A percentile compares a stretch with the other conserved stretches of the same genome.
Evolutionary conservation across 495 filamentous ascomycete species (phyloP).

Genomic region (Schizothecium vesticola): DNA sequence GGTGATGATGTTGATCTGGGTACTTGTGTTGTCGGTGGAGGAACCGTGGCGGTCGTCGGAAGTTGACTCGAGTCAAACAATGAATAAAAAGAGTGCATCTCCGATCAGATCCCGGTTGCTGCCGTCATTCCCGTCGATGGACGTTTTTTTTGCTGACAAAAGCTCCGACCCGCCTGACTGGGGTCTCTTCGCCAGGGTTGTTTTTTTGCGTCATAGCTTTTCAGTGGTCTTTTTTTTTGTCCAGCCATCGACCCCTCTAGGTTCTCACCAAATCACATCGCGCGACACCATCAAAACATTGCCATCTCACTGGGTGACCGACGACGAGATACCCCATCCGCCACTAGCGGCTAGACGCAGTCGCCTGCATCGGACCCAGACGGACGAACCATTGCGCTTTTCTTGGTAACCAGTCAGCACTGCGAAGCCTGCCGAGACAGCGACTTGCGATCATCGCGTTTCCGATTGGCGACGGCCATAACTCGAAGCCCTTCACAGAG

Average conservation of each 20-base stretch:
- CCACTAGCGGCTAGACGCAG: not conserved
- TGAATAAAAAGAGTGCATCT: conserved; percentile 11
- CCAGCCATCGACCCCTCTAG: not conserved
- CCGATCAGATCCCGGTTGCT: conserved; percentile 3
- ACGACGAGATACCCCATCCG: not conserved
- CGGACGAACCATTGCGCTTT: conserved; percentile 2
- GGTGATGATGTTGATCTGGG: not conserved
- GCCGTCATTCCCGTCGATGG: conserved; percentile 7
- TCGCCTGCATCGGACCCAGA: conserved; percentile 6
- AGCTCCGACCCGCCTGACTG: conserved; percentile 11
- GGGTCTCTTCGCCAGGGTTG: not conserved
- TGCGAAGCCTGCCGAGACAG: not conserved
- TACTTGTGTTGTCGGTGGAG: not conserved
- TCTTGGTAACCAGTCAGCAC: conserved; percentile 10
- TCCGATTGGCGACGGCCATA: not conserved
- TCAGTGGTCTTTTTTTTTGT: conserved; percentile 11
- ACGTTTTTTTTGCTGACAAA: conserved; percentile 20
- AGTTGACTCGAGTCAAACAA: not conserved
- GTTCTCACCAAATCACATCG: conserved; percentile 1
- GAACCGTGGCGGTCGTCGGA: not conserved
- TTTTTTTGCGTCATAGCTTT: conserved; percentile 27
- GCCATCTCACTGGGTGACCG: conserved; percentile 14
- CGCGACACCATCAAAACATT: not conserved
- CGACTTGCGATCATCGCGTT: not conserved
- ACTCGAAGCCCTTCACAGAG: not conserved